Base-by-base conservation (phyloP, 208 protist genomes). In the Strigomonas culicis region DNA sequence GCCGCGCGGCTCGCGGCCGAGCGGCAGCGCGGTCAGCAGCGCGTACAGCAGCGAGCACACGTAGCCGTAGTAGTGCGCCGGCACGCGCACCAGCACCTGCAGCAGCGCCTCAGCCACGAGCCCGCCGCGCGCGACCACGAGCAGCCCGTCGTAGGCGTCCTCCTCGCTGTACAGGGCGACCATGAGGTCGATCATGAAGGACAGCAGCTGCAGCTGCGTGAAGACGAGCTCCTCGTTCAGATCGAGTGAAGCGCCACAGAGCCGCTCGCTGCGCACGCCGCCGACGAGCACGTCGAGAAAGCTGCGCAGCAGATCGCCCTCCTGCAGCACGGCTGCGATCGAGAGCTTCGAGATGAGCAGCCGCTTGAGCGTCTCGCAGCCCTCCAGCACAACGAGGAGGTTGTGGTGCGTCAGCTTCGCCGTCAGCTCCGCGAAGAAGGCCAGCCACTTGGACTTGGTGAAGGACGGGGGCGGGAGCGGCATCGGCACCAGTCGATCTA, bases 341-440 rank as follows among this genome's bases (percentile, higher is more conserved):
- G 86, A 93, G 6, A 95, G 74, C 19, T 68, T 74, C 0, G 83
- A 82, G 24, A 88, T 59, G 39, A 95, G 77, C 11, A 92, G 60
- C 6, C 88, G 75, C 62, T 85, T 85, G 36, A 95, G 58, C 57
- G 81, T 56, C 70, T 90, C 83, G 32, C 82, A 88, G 19, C 88
- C 88, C 47, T 95, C 89, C 34, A 93, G 74, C 24, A 82, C 82
- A 21, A 93, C 82, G 11, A 88, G 57, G 4, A 82, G 62, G 56
- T 92, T 90, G 78, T 91, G 86, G 49, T 95, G 89, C 39, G 83
- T 87, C 19, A 95, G 63, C 69, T 93, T 90, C 7, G 86, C 85
- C 1, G 81, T 90, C 27, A 95, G 74, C 77, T 93, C 89, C 1
- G 86, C 86, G 60, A 95, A 95, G 53, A 95, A 93, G 19, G 84